These are phyloP conservation scores for Zygosaccharomyces bisporus DNA, from an alignment of 805 yeast genomes.

Conservation along the genomic window DNA sequence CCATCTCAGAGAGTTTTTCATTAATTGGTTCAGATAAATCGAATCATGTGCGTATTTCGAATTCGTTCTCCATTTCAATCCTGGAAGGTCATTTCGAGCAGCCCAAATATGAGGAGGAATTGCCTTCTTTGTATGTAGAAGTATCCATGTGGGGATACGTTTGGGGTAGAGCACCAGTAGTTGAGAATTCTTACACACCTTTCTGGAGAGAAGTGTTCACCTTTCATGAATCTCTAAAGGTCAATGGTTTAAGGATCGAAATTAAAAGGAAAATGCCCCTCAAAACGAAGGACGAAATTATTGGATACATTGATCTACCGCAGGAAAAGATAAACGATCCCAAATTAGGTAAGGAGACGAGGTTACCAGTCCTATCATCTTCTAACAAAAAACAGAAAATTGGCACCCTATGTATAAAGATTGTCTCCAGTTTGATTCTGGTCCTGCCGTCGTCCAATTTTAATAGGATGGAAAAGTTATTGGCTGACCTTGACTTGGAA, in stretches of 20 bases:
- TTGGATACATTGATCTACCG: slow-evolving; percentile 48
- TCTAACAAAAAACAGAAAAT: slow-evolving; percentile 41
- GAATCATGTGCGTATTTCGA: slow-evolving; percentile 48
- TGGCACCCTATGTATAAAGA: slow-evolving; percentile 55
- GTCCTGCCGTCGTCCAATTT: slow-evolving; percentile 60
- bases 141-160: slow-evolving; percentile 66
- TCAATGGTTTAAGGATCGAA: slow-evolving; percentile 48
- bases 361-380: slow-evolving; percentile 45
- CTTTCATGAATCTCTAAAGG: slow-evolving; percentile 52
- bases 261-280: slow-evolving; percentile 38
- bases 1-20: slow-evolving; percentile 47
- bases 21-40: slow-evolving; percentile 30
- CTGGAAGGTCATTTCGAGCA: slow-evolving; percentile 55
- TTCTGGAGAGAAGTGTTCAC: slow-evolving; percentile 82
- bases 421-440: slow-evolving; percentile 49
- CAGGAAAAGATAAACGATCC: slow-evolving; percentile 27
- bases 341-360: slow-evolving; percentile 27
- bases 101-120: slow-evolving; percentile 5
- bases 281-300: slow-evolving; percentile 32
- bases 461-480: slow-evolving; percentile 57
- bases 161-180: slow-evolving; percentile 75
- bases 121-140: slow-evolving; percentile 56
- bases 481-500: slow-evolving; percentile 49
- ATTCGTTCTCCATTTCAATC: slow-evolving; percentile 52
- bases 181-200: slow-evolving; percentile 48